Evolutionary conservation across 805 yeast genomes (phyloP), one percentile per base, ranked within the genome.

Genomic region (Novakomyces olei): DNA sequence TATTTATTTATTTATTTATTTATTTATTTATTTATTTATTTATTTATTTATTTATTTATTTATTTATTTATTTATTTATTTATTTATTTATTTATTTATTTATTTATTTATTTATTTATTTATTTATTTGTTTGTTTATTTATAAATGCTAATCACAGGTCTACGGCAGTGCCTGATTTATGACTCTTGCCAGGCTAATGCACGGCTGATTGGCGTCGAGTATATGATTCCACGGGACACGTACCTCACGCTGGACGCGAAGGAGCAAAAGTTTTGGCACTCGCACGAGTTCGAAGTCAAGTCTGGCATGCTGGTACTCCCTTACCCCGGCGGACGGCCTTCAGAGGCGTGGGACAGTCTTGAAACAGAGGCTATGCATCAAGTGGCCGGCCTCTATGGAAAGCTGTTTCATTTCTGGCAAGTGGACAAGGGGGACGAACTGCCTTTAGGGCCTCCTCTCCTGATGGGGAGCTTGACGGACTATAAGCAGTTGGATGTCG

Each of bases 141-240:
- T n/a, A n/a, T n/a, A n/a, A n/a, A n/a, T n/a, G n/a, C n/a, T n/a
- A n/a, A n/a, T n/a, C n/a, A n/a, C n/a, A n/a, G n/a, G n/a, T n/a
- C n/a, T 28, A 15, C 30, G 30, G n/a, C 30, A 28, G 17, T 28
- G 30, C 17, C n/a, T 28, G 9, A 14, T 28, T 15, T 28, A 28
- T n/a, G 30, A 28, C 5, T 12, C 9, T 15, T n/a, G 20, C 26
- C 10, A 7, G 6, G 20, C 18, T 9, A 19, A 28, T 15, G 30
- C 30, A 14, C 18, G 12, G 14, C 7, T 28, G 18, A 28, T 28
- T n/a, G 30, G 30, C 7, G 27, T 28, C 7, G 30, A 28, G 27
- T 28, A 28, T 15, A 28, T 28, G 30, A 28, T 28, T 14, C 15
- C 30, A 2, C 14, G 17, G 20, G 6, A 28, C 4, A 6, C 17